Conservation (phyloP, 192 early-diverging fungal species). For the Coemansia sp. region DNA sequence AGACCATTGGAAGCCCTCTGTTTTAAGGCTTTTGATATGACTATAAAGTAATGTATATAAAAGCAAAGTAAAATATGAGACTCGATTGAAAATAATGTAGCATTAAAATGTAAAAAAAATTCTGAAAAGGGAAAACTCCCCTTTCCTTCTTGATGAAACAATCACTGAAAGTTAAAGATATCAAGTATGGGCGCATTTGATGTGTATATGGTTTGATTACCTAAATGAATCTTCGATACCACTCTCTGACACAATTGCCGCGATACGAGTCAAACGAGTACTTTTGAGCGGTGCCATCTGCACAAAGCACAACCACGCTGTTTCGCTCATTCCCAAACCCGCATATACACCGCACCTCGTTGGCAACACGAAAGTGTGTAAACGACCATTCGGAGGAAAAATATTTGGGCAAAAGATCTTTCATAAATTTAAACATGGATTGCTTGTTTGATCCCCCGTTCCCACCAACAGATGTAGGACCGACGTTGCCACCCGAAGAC, state of each 20-base stretch:
- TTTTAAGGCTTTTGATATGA: not conserved
- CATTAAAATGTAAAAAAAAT: too few relatives aligned
- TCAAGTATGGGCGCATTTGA: constrained; percentile 6
- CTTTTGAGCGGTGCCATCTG: constrained; percentile 84
- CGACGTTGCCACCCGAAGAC: constrained; percentile 26
- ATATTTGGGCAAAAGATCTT: constrained; percentile 86
- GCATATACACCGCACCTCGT: constrained; percentile 78
- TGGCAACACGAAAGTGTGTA: constrained; percentile 78
- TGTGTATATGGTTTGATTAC: too few relatives aligned
- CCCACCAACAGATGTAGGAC: not conserved
- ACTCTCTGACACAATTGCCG: constrained; percentile 51
- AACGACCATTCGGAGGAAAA: constrained; percentile 96
- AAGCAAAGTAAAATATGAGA: not conserved
- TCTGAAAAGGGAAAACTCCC: not conserved
- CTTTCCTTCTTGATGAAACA: not conserved
- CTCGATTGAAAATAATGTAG: too few relatives aligned
- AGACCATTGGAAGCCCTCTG: not conserved
- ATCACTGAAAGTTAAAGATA: not conserved
- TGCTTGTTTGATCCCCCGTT: constrained; percentile 50
- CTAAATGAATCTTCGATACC: constrained; percentile 56
- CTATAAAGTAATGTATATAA: not conserved
- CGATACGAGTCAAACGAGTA: constrained; percentile 75
- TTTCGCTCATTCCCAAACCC: constrained; percentile 80
- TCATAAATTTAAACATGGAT: constrained; percentile 69
- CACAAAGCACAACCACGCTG: constrained; percentile 79